These are phyloP conservation scores for Lasiosphaeriaceae sp. DNA, from an alignment of 495 filamentous ascomycete genomes.

Conservation along the genomic window DNA sequence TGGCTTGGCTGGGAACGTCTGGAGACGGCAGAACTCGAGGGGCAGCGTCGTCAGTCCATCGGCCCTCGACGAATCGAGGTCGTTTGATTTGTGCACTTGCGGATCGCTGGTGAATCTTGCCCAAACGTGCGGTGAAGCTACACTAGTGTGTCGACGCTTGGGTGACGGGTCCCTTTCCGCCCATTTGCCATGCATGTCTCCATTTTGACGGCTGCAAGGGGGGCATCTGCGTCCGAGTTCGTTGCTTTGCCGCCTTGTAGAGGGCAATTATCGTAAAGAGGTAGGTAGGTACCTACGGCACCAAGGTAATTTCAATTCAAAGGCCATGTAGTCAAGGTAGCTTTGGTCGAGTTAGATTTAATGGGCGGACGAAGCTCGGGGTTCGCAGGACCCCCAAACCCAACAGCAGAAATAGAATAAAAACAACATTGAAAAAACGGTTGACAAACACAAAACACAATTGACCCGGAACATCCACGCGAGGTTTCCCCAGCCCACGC, in stretches of 20 bases:
- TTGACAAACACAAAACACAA: not conserved
- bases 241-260: not conserved
- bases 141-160: not conserved
- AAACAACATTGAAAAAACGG: not conserved
- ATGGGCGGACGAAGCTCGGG: conserved; percentile 3
- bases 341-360: not conserved
- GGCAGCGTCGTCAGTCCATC: no score
- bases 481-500: not conserved
- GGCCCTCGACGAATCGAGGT: no score
- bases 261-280: no score
- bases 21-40: no score
- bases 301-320: no score
- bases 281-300: no score
- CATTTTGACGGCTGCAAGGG: conserved; percentile 4
- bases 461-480: conserved; percentile 13
- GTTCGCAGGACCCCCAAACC: not conserved
- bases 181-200: conserved; percentile 1
- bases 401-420: not conserved
- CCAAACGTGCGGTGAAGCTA: no score
- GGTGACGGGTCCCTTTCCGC: not conserved
- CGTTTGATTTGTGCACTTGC: no score
- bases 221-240: conserved; percentile 15
- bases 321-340: no score
- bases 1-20: no score
- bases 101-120: no score